Evolutionary conservation across 2,329 filamentous ascomycete species (phyloP).

Genomic region (Arthroderma uncinatum): DNA sequence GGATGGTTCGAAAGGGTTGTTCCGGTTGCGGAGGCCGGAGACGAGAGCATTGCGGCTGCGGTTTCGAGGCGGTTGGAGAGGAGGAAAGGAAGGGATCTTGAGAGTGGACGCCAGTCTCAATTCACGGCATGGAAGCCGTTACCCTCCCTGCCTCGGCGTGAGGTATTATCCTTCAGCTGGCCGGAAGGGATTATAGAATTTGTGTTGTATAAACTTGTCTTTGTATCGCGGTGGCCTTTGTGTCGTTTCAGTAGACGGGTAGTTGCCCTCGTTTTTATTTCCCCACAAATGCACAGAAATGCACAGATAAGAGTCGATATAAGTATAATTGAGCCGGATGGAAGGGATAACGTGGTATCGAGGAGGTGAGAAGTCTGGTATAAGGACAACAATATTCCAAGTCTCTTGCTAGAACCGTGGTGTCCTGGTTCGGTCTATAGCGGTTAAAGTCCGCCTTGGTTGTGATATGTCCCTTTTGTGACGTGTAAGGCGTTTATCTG

Average conservation of each 20-base stretch:
- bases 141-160: background rate
- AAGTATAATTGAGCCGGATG: background rate
- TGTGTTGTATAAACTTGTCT: background rate
- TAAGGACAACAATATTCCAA: background rate
- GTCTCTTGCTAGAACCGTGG: background rate
- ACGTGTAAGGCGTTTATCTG: background rate
- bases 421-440: background rate
- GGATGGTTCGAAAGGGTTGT: conserved; percentile 1
- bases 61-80: conserved; percentile 5
- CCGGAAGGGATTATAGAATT: background rate
- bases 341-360: background rate
- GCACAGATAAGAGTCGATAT: background rate
- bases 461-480: background rate
- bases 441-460: background rate
- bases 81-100: conserved; percentile 7
- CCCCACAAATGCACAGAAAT: background rate
- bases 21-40: conserved; percentile 7
- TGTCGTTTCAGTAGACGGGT: background rate
- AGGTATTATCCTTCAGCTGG: background rate
- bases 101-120: conserved; percentile 16
- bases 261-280: background rate
- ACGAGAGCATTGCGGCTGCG: background rate
- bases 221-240: background rate
- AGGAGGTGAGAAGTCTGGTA: background rate
- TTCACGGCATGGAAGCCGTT: conserved; percentile 3